These are phyloP conservation scores for Buxus sempervirens DNA, from an alignment of 164 flowering plant genomes.

Conservation along the genomic window DNA sequence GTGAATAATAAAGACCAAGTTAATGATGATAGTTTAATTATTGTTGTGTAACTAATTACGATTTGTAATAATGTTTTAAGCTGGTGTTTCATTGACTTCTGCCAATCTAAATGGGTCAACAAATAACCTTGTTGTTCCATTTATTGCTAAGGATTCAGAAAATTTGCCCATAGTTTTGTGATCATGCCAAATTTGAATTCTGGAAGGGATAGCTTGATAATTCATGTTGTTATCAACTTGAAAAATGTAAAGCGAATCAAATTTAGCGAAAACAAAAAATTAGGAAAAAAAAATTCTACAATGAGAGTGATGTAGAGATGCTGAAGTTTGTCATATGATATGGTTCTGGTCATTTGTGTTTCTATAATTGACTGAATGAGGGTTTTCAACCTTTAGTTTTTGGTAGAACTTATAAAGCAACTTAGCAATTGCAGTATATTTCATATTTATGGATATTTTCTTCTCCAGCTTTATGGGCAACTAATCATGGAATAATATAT, in stretches of 20 bases:
- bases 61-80: background rate
- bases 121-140: background rate
- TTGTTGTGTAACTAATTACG: too few relatives aligned
- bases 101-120: background rate
- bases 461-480: too few relatives aligned
- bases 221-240: background rate
- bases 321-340: too few relatives aligned
- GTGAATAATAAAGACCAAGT: slow-evolving; percentile 27
- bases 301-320: too few relatives aligned
- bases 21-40: background rate
- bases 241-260: too few relatives aligned
- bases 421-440: background rate
- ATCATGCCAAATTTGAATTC: background rate
- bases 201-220: background rate
- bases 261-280: too few relatives aligned
- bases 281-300: too few relatives aligned
- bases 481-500: too few relatives aligned
- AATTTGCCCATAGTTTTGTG: background rate
- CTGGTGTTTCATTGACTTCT: background rate
- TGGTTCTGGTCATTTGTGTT: too few relatives aligned
- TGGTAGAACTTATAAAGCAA: background rate
- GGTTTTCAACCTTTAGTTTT: background rate
- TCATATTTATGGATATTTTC: too few relatives aligned
- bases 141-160: background rate
- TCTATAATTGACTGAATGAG: too few relatives aligned